phyloP scores from a whole-genome alignment of 495 filamentous ascomycete species.

The Aspergillus taichungensis region DNA sequence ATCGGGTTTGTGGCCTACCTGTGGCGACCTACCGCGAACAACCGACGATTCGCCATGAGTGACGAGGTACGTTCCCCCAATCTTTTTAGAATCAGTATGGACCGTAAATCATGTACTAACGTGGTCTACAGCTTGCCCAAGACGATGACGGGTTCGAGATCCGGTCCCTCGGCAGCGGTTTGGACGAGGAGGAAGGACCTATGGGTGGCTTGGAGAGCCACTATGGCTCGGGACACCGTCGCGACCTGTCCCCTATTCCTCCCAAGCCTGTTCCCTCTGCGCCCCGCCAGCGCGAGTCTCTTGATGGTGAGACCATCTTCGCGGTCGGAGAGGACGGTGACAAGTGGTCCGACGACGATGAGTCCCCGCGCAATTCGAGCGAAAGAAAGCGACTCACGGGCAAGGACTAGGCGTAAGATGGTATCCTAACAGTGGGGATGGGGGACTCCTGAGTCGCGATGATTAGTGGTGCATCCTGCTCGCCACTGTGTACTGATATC shows the following conservation, averaged over 20 bases:
- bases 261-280: slow-evolving; percentile 43
- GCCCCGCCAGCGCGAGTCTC: slow-evolving; percentile 48
- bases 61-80: slow-evolving; percentile 58
- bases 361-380: slow-evolving; percentile 44
- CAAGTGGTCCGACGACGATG: slow-evolving; percentile 64
- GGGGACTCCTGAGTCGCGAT: not conserved
- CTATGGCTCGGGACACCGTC: slow-evolving; percentile 18
- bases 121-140: slow-evolving; percentile 63
- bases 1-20: slow-evolving; percentile 90
- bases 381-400: slow-evolving; percentile 58
- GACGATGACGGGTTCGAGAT: slow-evolving; percentile 99
- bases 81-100: not conserved
- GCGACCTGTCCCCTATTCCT: slow-evolving; percentile 42
- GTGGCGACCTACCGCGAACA: slow-evolving; percentile 95
- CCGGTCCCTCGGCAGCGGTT: slow-evolving; percentile 74
- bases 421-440: not conserved
- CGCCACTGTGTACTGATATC: slow-evolving; percentile 8
- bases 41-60: slow-evolving; percentile 96
- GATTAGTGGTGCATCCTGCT: not conserved
- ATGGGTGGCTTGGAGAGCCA: slow-evolving; percentile 35
- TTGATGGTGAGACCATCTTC: slow-evolving; percentile 92
- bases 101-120: slow-evolving; percentile 16
- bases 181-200: slow-evolving; percentile 55
- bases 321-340: slow-evolving; percentile 76
- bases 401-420: slow-evolving; percentile 13